Percentiles rank a stretch among this genome's conserved stretches.
Conservation (phyloP, 768 basidiomycete genomes). For the Suillus ampliporus region DNA sequence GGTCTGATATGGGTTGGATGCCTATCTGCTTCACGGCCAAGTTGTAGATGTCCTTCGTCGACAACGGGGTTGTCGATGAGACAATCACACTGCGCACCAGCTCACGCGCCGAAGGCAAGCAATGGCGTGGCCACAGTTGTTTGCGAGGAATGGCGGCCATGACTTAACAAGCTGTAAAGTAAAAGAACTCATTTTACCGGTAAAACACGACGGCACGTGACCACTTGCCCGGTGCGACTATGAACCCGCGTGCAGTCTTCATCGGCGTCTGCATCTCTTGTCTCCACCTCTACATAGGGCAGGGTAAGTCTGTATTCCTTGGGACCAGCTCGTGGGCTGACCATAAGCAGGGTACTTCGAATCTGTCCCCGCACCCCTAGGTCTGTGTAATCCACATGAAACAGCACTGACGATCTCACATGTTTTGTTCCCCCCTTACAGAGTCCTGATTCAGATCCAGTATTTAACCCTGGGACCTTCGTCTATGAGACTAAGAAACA, state of each 20-base stretch:
- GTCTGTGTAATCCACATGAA: conserved; percentile 20
- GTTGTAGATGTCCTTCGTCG: conserved; percentile 34
- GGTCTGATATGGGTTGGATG: neutral
- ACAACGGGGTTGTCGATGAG: conserved; percentile 27
- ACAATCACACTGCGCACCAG: conserved; percentile 27
- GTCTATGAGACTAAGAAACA: conserved; percentile 35
- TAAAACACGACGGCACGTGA: too few relatives aligned
- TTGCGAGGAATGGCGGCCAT: neutral
- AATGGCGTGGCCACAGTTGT: neutral
- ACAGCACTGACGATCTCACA: neutral
- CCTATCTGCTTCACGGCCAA: conserved; percentile 22
- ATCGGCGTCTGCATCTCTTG: too few relatives aligned
- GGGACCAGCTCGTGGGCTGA: neutral
- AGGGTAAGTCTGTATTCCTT: conserved; percentile 19
- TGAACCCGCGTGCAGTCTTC: too few relatives aligned
- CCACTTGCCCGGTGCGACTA: too few relatives aligned
- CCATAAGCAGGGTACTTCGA: conserved; percentile 23
- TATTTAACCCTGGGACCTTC: conserved; percentile 37
- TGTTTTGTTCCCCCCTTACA: conserved; percentile 13
- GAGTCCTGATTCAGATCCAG: conserved; percentile 41
- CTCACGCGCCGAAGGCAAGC: conserved; percentile 9
- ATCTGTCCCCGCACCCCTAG: conserved; percentile 44
- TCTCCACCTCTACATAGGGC: conserved; percentile 24
- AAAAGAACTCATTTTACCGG: too few relatives aligned
- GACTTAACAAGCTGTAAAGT: too few relatives aligned